Evolutionary conservation across 495 filamentous ascomycete genomes (phyloP).

Genomic region (Achaetomiella virescens): DNA sequence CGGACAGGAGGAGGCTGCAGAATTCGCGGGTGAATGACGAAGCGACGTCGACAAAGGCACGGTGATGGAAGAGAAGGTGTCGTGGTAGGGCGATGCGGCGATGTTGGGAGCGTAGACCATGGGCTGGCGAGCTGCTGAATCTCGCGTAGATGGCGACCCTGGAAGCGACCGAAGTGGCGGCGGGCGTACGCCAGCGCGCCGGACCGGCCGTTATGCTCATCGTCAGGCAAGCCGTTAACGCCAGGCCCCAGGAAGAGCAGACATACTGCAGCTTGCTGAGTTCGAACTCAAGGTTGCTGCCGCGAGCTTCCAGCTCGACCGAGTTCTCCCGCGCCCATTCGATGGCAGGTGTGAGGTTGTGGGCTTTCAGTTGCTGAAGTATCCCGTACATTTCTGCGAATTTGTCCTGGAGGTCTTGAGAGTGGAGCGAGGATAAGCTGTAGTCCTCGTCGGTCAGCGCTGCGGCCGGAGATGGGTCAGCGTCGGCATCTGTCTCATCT

Average conservation of each 20-base stretch:
- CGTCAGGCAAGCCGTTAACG: slow-evolving; percentile 42
- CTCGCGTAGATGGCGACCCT: slow-evolving; percentile 62
- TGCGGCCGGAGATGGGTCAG: not conserved
- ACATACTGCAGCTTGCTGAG: slow-evolving; percentile 81
- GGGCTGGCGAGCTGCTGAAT: slow-evolving; percentile 67
- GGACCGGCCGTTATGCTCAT: slow-evolving; percentile 30
- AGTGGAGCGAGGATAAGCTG: slow-evolving; percentile 54
- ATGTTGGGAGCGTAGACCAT: slow-evolving; percentile 72
- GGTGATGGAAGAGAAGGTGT: slow-evolving; percentile 60
- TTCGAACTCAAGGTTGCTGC: slow-evolving; percentile 92
- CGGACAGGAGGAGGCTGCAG: slow-evolving; percentile 82
- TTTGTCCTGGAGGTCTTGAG: slow-evolving; percentile 61
- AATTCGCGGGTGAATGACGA: slow-evolving; percentile 87
- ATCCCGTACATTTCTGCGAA: slow-evolving; percentile 91
- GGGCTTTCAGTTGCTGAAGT: slow-evolving; percentile 63
- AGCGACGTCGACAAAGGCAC: slow-evolving; percentile 74
- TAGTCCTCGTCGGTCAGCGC: slow-evolving; percentile 23
- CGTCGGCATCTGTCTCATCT: slow-evolving; percentile 7
- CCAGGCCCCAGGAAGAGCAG: slow-evolving; percentile 59
- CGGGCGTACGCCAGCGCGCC: slow-evolving; percentile 70
- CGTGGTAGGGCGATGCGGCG: slow-evolving; percentile 62
- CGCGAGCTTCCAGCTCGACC: slow-evolving; percentile 64
- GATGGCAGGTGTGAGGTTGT: slow-evolving; percentile 76
- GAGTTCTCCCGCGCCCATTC: slow-evolving; percentile 73
- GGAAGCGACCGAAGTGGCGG: slow-evolving; percentile 49